Base-by-base conservation (phyloP, 2,329 filamentous ascomycete genomes). In the Neoascochyta sp. region DNA sequence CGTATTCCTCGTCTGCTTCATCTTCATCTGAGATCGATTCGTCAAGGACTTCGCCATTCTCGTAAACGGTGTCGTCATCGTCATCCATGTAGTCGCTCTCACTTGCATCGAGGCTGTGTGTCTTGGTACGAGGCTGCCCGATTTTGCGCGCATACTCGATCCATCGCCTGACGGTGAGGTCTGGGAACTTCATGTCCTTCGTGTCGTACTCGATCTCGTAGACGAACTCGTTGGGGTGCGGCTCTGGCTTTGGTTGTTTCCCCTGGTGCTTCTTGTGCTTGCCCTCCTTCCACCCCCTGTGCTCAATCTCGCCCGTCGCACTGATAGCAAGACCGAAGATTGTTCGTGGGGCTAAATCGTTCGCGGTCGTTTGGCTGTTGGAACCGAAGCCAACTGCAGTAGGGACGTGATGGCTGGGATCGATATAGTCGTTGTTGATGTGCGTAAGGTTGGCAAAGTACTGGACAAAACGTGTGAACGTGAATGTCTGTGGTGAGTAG, bases 371-470 rank as follows among this genome's bases (percentile, higher is more conserved):
- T 9, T 28, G 11, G n/a, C 11, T 24, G 9, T 33, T 29, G 5
- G 30, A 6, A 4, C 34, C 26, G 24, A n/a, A 21, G 9, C 16
- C 14, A n/a, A n/a, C n/a, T n/a, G n/a, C n/a, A n/a, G n/a, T n/a
- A n/a, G n/a, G n/a, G 3, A 25, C 7, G 4, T 25, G 23, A 4
- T 38, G 28, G 17, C 35, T 29, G 11, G 44, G 32, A 13, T 51
- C 45, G 18, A 52, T 43, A 20, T 80, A 72, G 37, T 84, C 77
- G 48, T 88, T 85, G 65, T 96, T 93, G 64, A 95, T 81, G 36
- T 78, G 68, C 0, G 90, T 96, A n/a, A 98, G 68, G 60, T 98
- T 98, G 39, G 90, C 88, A 62, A 80, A 95, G 62, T 93, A 95
- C 53, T 98, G 92, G 4, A 80, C 87, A 62, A 87, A 95, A 4